phyloP scores from a whole-genome alignment of 139 green algal species.

The Raphidocelis subcapitata region DNA sequence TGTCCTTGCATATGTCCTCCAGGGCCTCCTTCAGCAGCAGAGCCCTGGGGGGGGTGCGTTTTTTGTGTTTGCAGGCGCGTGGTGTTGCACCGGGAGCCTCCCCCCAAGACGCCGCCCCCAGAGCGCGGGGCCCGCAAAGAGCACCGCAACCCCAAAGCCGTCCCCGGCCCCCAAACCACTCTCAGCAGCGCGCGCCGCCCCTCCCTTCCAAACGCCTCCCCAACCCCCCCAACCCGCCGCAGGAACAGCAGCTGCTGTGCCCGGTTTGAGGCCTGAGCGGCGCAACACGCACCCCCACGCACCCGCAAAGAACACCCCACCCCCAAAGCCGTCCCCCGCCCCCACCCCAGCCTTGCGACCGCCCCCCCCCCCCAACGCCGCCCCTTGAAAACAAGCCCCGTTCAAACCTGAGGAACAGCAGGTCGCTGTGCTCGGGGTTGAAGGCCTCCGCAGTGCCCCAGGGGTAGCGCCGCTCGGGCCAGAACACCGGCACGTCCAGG shows the following conservation, averaged over 20 bases:
- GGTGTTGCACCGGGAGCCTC: no score
- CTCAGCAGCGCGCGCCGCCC: background rate
- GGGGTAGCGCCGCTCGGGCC: slow-evolving; percentile 65
- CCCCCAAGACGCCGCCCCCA: background rate
- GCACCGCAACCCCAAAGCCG: background rate
- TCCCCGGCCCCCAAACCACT: background rate
- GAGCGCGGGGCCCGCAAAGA: background rate
- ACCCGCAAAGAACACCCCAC: no score
- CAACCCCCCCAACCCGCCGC: background rate
- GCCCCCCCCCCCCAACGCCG: no score
- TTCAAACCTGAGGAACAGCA: slow-evolving; percentile 59
- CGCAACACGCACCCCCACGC: no score
- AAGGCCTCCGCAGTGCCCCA: slow-evolving; percentile 76
- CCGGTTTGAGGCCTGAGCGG: no score
- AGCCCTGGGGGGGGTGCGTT: background rate
- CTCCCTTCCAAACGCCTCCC: background rate
- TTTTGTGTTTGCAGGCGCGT: background rate
- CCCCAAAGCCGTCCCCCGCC: no score
- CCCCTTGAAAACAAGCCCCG: slow-evolving; percentile 55
- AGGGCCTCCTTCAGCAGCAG: slow-evolving; percentile 29
- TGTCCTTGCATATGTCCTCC: slow-evolving; percentile 20
- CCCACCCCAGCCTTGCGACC: no score
- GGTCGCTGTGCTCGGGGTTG: slow-evolving; percentile 75
- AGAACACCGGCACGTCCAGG: slow-evolving; percentile 53
- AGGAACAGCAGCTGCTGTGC: no score